Evolutionary conservation across 2,329 filamentous ascomycete species (phyloP).

Genomic region (Epichloe coenophiala): DNA sequence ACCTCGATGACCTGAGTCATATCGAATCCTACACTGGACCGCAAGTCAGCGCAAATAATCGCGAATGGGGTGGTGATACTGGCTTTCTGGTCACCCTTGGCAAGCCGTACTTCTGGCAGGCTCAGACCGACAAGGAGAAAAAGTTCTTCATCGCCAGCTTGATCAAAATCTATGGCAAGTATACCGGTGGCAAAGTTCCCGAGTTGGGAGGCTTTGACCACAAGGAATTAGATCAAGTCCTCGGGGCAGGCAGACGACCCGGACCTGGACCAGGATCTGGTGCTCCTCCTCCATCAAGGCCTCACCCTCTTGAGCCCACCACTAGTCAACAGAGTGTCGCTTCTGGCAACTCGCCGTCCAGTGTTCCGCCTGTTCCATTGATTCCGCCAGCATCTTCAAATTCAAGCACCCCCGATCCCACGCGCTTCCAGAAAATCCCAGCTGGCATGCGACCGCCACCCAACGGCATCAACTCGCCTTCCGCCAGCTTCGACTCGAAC

Average conservation of each 20-base stretch:
- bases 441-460: slow-evolving; percentile 19
- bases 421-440: slow-evolving; percentile 16
- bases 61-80: slow-evolving; percentile 68
- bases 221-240: slow-evolving; percentile 62
- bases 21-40: slow-evolving; percentile 71
- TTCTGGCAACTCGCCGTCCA: slow-evolving; percentile 7
- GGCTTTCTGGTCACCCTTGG: slow-evolving; percentile 82
- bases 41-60: slow-evolving; percentile 40
- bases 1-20: slow-evolving; percentile 72
- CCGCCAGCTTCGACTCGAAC: slow-evolving; percentile 37
- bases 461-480: slow-evolving; percentile 33
- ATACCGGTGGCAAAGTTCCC: slow-evolving; percentile 75
- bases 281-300: slow-evolving; percentile 9
- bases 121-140: slow-evolving; percentile 87
- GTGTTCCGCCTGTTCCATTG: slow-evolving; percentile 5
- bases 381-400: slow-evolving; percentile 9
- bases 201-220: slow-evolving; percentile 72
- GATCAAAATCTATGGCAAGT: slow-evolving; percentile 93
- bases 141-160: slow-evolving; percentile 96
- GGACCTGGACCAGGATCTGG: slow-evolving; percentile 14
- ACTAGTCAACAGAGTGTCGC: slow-evolving; percentile 10
- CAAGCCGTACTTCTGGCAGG: slow-evolving; percentile 96
- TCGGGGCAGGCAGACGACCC: slow-evolving; percentile 40
- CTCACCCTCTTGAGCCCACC: slow-evolving; percentile 15
- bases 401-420: slow-evolving; percentile 12